These are phyloP conservation scores for Pyrenula aspistea DNA, from an alignment of 495 filamentous ascomycete genomes.

Conservation along the genomic window DNA sequence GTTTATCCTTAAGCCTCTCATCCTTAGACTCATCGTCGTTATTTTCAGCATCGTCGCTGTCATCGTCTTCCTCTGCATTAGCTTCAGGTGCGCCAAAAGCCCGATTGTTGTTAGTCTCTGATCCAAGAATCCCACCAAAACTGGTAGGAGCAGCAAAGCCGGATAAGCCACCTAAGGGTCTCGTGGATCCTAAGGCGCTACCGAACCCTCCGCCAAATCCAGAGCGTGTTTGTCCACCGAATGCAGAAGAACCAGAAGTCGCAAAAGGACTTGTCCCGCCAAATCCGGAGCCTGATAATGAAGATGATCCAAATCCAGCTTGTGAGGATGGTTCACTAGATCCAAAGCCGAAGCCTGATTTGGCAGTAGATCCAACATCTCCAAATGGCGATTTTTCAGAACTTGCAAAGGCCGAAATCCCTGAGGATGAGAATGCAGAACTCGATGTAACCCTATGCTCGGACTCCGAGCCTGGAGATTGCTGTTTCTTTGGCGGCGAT, in stretches of 20 bases:
- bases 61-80: constrained; percentile 42
- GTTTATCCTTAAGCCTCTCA: constrained; percentile 43
- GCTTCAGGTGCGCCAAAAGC: constrained; percentile 61
- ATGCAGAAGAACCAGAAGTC: constrained; percentile 15
- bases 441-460: constrained; percentile 23
- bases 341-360: constrained; percentile 13
- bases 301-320: neutral
- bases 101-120: constrained; percentile 19
- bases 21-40: constrained; percentile 34
- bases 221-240: constrained; percentile 22
- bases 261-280: constrained; percentile 18
- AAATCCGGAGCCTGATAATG: constrained; percentile 18
- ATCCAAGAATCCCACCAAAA: constrained; percentile 32
- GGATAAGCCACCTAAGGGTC: constrained; percentile 38
- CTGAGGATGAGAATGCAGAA: constrained; percentile 42
- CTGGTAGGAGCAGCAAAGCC: constrained; percentile 58
- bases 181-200: constrained; percentile 36
- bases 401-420: constrained; percentile 35
- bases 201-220: constrained; percentile 41
- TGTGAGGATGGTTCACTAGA: neutral
- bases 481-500: constrained; percentile 14
- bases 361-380: constrained; percentile 25
- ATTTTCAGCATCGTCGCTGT: constrained; percentile 29
- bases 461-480: constrained; percentile 5
- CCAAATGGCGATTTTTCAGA: constrained; percentile 48